Evolutionary conservation across 2,329 filamentous ascomycete genomes (phyloP), one percentile per base, ranked within the genome.

Genomic region (Trichophyton verrucosum): DNA sequence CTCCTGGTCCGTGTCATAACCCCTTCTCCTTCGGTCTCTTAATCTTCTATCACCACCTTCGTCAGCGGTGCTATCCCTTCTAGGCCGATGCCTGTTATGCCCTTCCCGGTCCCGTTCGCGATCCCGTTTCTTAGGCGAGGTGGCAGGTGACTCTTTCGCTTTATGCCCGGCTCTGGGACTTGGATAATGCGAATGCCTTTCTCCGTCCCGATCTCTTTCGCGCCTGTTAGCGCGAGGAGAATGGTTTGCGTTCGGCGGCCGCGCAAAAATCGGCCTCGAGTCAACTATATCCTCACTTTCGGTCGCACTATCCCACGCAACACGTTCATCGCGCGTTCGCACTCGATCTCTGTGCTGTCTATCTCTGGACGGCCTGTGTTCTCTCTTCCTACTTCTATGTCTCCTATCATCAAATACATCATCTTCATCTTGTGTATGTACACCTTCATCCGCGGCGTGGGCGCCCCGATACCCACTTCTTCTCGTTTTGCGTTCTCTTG

Each of bases 111-210:
- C 73, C 11, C 71, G 64, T 17, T 67, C 65, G 7, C 69, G 67
- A 62, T 71, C 71, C 24, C 66, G 65, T 62, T 67, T 73, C 62
- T 72, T 74, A 22, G 73, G 74, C 33, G 72, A 72, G 11, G 70
- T 68, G 61, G 69, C 68, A 20, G 73, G 72, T 1, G 74, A 74
- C 55, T 71, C 72, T 59, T 71, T 73, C 9, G 69, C 67, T 63
- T 71, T 73, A 4, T 67, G 65, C 62, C 62, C 64, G 46, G 42
- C 60, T 36, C 56, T 60, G 17, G 42, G 51, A 56, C 33, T 40
- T 27, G 24, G n/a, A 27, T 42, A 40, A 46, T 66, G 42, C 36
- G 44, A 42, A 40, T 44, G 53, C 27, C 46, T 60, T 33, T 42
- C 60, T 47, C 62, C n/a, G 63, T 65, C 59, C 62, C 64, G 20